phyloP scores from a whole-genome alignment of 176 grass and related monocot species.

The Phragmites australis region DNA sequence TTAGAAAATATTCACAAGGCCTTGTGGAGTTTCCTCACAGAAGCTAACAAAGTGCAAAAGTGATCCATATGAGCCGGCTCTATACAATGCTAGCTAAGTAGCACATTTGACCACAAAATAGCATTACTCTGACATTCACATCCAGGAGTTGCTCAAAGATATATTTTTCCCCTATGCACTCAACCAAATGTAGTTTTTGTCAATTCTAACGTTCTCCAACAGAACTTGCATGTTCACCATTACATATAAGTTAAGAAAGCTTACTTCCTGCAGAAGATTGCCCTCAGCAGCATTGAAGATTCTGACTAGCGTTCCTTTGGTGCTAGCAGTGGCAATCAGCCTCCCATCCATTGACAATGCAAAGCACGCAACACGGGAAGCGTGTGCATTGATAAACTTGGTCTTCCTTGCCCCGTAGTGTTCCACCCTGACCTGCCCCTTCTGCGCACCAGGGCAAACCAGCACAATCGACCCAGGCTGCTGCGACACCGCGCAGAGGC shows the following conservation, averaged over 20 bases:
- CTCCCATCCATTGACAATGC: slow-evolving; percentile 81
- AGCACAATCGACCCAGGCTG: slow-evolving; percentile 85
- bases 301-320: slow-evolving; percentile 88
- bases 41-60: not conserved
- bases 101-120: not conserved
- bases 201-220: not conserved
- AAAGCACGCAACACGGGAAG: slow-evolving; percentile 90
- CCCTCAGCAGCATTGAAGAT: slow-evolving; percentile 82
- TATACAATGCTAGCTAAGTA: not conserved
- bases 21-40: not conserved
- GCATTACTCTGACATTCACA: not conserved
- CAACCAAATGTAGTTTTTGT: not conserved
- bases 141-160: not conserved
- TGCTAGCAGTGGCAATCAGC: slow-evolving; percentile 87
- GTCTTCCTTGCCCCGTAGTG: slow-evolving; percentile 83
- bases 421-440: slow-evolving; percentile 92
- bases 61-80: not conserved
- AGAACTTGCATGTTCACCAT: not conserved
- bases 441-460: slow-evolving; percentile 82
- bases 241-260: not conserved
- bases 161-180: not conserved
- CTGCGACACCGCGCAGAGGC: slow-evolving; percentile 88
- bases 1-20: not conserved
- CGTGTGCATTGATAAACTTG: slow-evolving; percentile 91
- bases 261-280: slow-evolving; percentile 91